Base-by-base conservation (phyloP, 106 monocot genomes). In the Agapanthus africanus region DNA sequence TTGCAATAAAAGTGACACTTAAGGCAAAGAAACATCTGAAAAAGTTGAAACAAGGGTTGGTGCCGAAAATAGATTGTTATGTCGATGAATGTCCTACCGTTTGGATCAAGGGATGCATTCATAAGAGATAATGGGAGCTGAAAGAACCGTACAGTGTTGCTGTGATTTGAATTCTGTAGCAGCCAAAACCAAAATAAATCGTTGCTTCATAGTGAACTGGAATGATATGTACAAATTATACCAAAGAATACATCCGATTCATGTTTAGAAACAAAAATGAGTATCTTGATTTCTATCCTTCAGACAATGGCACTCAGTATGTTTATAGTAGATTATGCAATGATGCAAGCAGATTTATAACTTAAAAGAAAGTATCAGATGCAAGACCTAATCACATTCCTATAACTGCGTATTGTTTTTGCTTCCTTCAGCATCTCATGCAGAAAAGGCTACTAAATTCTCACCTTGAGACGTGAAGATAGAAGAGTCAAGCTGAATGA, bases 91-190 rank as follows among this genome's bases (percentile, higher is more conserved):
- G 34, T 50, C 73, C 2, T 87, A 93, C 93, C 83, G 65, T 72
- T 73, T 56, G 67, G 27, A 31, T 86, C 76, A 15, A 93, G 71
- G 18, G 85, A 74, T 6, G 78, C 40, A 69, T 76, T 90, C 69
- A 73, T 62, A 40, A 99, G 84, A 63, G 90, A 99, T 21, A 87
- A 73, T 46, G 74, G 84, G 61, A 99, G 82, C 79, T 99, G 92
- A 73, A 99, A 99, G 42, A 79, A 69, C 40, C 73, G 80, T 8
- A 85, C 49, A 16, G 70, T 70, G 66, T 73, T 80, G 62, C 69
- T 75, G 47, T 83, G 72, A 67, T 68, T 87, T 56, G 75, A 67
- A 70, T 79, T 78, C 93, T 99, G 85, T 44, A 47, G n/a, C n/a
- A n/a, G n/a, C n/a, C 25, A 54, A 54, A 54, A 25, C 54, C 21